phyloP scores from a whole-genome alignment of 495 filamentous ascomycete species.

The Trichoderma orchidacearum region DNA sequence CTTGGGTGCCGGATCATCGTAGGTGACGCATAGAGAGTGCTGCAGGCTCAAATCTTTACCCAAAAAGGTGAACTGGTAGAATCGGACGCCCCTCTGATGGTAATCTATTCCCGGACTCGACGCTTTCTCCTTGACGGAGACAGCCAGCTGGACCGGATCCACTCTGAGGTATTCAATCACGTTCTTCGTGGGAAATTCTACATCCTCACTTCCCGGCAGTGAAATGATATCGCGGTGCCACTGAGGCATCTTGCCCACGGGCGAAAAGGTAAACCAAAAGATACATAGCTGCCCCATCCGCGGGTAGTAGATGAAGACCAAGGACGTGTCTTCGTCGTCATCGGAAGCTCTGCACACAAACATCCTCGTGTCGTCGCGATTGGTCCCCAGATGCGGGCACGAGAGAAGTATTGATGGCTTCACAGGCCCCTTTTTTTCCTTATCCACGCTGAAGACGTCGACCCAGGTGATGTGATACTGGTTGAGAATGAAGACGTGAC shows the following conservation, averaged over 20 bases:
- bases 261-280: constrained; percentile 15
- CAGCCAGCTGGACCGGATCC: constrained; percentile 5
- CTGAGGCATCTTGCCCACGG: constrained; percentile 8
- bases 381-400: background rate
- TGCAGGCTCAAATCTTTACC: constrained; percentile 10
- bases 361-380: background rate
- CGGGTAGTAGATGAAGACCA: constrained; percentile 12
- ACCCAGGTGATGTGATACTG: constrained; percentile 10
- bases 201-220: background rate
- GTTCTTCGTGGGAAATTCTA: background rate
- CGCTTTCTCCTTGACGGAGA: background rate
- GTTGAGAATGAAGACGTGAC: constrained; percentile 39
- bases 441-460: background rate
- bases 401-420: background rate
- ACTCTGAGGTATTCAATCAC: constrained; percentile 8
- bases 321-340: constrained; percentile 4
- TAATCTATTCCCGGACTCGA: background rate
- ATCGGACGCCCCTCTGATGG: constrained; percentile 4
- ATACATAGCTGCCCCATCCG: constrained; percentile 12
- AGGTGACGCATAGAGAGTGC: background rate
- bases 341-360: background rate
- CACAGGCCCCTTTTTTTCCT: background rate
- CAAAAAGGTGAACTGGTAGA: constrained; percentile 13
- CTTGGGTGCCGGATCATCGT: background rate
- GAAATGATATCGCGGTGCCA: constrained; percentile 3